Evolutionary conservation across 768 basidiomycete genomes (phyloP).

Genomic region (Boletus reticulatus): DNA sequence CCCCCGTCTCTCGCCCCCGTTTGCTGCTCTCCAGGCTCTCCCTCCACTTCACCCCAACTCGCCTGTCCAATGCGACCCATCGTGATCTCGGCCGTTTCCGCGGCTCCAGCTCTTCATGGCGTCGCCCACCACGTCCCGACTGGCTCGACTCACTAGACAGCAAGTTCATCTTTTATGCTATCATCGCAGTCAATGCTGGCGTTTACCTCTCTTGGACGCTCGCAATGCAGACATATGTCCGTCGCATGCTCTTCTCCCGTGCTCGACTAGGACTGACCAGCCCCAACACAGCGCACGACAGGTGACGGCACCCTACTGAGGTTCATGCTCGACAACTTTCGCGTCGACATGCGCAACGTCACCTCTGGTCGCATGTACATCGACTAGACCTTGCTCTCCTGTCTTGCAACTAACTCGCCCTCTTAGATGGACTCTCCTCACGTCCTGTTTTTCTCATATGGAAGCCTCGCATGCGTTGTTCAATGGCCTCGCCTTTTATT

Average conservation of each 20-base stretch:
- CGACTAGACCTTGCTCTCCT: background rate
- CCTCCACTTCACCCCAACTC: slow-evolving; percentile 18
- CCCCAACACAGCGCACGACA: slow-evolving; percentile 34
- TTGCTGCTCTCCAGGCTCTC: background rate
- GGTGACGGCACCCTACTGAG: slow-evolving; percentile 37
- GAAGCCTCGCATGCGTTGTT: slow-evolving; percentile 61
- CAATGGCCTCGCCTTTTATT: slow-evolving; percentile 77
- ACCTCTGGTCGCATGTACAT: slow-evolving; percentile 63
- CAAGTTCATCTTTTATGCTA: slow-evolving; percentile 55
- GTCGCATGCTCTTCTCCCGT: slow-evolving; percentile 25
- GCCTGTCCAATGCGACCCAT: slow-evolving; percentile 22
- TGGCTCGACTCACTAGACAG: slow-evolving; percentile 53
- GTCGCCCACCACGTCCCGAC: slow-evolving; percentile 28
- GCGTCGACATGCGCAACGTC: slow-evolving; percentile 58
- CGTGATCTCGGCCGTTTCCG: slow-evolving; percentile 10
- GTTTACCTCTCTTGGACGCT: slow-evolving; percentile 61
- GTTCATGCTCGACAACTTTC: slow-evolving; percentile 65
- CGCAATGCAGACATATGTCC: slow-evolving; percentile 32
- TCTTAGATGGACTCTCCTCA: slow-evolving; percentile 71
- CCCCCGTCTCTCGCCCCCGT: background rate
- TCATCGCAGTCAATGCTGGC: slow-evolving; percentile 60
- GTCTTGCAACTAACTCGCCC: background rate
- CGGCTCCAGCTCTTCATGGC: slow-evolving; percentile 22
- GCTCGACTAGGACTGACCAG: slow-evolving; percentile 1
- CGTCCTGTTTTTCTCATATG: slow-evolving; percentile 69